A percentile compares a stretch with the other conserved stretches of the same genome.
Evolutionary conservation across 1,284 basidiomycete genomes (phyloP).

Genomic region (Cutaneotrichosporon sp.): DNA sequence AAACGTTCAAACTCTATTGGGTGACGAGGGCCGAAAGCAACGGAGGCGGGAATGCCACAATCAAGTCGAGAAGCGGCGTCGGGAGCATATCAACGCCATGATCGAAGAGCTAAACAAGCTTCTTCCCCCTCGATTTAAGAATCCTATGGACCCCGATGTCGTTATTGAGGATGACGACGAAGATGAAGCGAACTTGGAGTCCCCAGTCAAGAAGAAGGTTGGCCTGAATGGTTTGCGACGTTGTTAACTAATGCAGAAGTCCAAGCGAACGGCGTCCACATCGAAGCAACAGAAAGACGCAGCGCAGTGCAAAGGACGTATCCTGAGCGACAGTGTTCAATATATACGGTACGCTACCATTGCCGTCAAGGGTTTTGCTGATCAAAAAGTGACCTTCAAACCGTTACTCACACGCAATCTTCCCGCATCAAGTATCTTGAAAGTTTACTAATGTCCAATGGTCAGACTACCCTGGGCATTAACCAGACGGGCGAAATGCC

Average conservation of each 20-base stretch:
- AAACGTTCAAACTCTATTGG: constrained; percentile 16
- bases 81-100: constrained; percentile 47
- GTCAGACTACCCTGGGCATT: constrained; percentile 3
- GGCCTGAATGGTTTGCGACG: too few relatives aligned
- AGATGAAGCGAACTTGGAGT: constrained; percentile 24
- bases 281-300: constrained; percentile 37
- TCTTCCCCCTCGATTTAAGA: constrained; percentile 27
- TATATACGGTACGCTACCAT: constrained; percentile 34
- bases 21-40: constrained; percentile 38
- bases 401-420: constrained; percentile 30
- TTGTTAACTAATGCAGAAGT: too few relatives aligned
- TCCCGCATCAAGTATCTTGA: constrained; percentile 38
- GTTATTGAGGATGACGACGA: constrained; percentile 36
- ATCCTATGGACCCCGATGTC: constrained; percentile 28
- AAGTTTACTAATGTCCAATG: constrained; percentile 20
- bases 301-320: constrained; percentile 41
- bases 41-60: constrained; percentile 45
- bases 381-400: constrained; percentile 30
- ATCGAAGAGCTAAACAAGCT: constrained; percentile 43
- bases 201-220: constrained; percentile 35
- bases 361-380: background rate
- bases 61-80: constrained; percentile 43
- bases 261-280: constrained; percentile 26
- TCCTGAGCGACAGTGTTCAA: constrained; percentile 37
- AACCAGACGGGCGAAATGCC: background rate